Percentiles rank a stretch among this genome's conserved stretches.
phyloP scores from a whole-genome alignment of 257 asterid species.

The Sherardia arvensis region DNA sequence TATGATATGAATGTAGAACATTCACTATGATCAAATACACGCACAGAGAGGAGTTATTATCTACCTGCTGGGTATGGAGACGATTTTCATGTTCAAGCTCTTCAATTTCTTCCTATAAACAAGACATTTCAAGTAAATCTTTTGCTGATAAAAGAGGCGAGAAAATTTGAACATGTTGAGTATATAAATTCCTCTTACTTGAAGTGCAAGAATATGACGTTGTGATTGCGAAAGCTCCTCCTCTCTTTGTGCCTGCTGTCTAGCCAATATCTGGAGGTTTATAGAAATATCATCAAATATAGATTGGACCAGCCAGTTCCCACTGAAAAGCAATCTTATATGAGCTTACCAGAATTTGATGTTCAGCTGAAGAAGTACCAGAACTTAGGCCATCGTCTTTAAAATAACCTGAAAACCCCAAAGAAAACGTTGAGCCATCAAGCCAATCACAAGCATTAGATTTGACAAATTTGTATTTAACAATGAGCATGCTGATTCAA shows the following conservation, averaged over 20 bases:
- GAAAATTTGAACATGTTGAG: background rate
- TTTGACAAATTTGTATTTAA: background rate
- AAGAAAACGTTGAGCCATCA: slow-evolving; percentile 5
- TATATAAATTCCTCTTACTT: slow-evolving; percentile 12
- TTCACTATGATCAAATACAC: background rate
- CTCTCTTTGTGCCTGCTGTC: slow-evolving; percentile 99
- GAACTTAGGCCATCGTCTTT: slow-evolving; percentile 52
- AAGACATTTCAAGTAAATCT: slow-evolving; percentile 14
- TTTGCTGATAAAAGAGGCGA: background rate
- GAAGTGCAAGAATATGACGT: slow-evolving; percentile 95
- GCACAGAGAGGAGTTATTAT: background rate
- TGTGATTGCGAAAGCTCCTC: slow-evolving; percentile 98
- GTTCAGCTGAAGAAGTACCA: slow-evolving; percentile 75
- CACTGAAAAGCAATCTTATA: background rate
- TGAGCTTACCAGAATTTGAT: slow-evolving; percentile 79
- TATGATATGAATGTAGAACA: background rate
- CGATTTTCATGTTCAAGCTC: slow-evolving; percentile 98
- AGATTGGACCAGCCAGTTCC: background rate
- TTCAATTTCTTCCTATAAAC: slow-evolving; percentile 87
- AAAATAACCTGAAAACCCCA: slow-evolving; percentile 42
- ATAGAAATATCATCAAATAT: slow-evolving; percentile 9
- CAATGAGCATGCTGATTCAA: background rate
- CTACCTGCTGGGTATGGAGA: slow-evolving; percentile 94
- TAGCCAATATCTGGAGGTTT: slow-evolving; percentile 75
- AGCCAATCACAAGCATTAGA: background rate